These are phyloP conservation scores for Buxus sempervirens DNA, from an alignment of 164 flowering plant species.

Conservation along the genomic window DNA sequence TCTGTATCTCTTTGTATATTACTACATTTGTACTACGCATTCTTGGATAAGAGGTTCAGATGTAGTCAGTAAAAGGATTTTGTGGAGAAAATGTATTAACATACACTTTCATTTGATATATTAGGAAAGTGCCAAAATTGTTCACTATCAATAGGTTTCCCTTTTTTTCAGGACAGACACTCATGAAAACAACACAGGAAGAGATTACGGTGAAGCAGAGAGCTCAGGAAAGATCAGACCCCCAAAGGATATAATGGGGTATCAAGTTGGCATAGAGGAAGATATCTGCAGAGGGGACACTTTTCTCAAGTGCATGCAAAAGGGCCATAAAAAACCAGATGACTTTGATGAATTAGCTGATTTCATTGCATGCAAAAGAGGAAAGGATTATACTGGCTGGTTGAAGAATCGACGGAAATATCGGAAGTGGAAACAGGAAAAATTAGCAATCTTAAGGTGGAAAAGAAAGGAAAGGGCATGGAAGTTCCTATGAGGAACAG, in stretches of 20 bases:
- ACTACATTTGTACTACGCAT: too few relatives aligned
- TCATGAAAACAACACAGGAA: neutral
- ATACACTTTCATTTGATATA: too few relatives aligned
- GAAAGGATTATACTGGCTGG: conserved; percentile 71
- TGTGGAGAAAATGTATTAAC: too few relatives aligned
- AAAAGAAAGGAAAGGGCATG: conserved; percentile 28
- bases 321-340: conserved; percentile 8
- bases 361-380: conserved; percentile 62
- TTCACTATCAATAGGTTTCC: neutral
- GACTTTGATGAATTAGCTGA: conserved; percentile 60
- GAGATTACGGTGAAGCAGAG: conserved; percentile 3
- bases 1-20: too few relatives aligned
- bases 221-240: conserved; percentile 4
- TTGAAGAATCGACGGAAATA: conserved; percentile 39
- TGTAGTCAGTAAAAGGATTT: too few relatives aligned
- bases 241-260: conserved; percentile 6
- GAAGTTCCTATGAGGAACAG: conserved; percentile 4
- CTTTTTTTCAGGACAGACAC: conserved; percentile 17
- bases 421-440: conserved; percentile 36
- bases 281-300: conserved; percentile 52
- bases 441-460: conserved; percentile 25
- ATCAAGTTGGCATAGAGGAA: conserved; percentile 10
- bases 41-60: too few relatives aligned
- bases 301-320: conserved; percentile 36
- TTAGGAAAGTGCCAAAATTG: too few relatives aligned